Percentiles rank a stretch among this genome's conserved stretches.
phyloP scores from a whole-genome alignment of 75 land plant genomes.

The Picea sitchensis region DNA sequence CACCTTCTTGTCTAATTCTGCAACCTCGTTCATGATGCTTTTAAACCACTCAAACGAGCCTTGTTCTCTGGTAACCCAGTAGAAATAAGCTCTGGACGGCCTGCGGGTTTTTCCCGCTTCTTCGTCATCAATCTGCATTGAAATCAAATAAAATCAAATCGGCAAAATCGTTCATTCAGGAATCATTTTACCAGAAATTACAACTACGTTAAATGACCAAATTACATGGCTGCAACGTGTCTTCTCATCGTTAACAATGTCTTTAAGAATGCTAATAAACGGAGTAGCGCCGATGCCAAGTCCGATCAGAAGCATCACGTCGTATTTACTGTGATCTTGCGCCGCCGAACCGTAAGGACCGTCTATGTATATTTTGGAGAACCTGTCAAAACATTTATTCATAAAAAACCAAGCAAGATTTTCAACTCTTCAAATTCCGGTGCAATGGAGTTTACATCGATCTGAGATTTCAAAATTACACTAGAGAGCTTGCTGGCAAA shows the following conservation, averaged over 20 bases:
- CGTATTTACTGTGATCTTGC: conserved; percentile 38
- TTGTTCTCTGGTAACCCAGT: conserved; percentile 36
- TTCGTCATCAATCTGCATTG: not conserved
- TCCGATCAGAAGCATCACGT: conserved; percentile 39
- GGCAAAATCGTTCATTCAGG: not conserved
- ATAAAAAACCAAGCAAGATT: not conserved
- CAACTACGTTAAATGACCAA: not conserved
- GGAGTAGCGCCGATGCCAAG: conserved; percentile 50
- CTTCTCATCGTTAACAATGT: conserved; percentile 14
- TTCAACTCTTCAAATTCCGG: not conserved
- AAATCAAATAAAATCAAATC: not conserved
- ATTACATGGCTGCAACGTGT: conserved; percentile 1
- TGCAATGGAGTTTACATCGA: no score
- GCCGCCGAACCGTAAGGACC: conserved; percentile 48
- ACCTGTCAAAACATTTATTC: conserved; percentile 11
- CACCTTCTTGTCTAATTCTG: conserved; percentile 33
- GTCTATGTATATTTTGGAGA: conserved; percentile 32
- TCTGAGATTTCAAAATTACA: not conserved
- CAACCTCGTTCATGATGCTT: conserved; percentile 37
- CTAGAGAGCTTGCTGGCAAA: not conserved
- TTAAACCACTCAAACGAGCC: conserved; percentile 37
- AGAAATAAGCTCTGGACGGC: conserved; percentile 24
- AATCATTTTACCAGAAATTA: not conserved
- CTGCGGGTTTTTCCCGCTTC: conserved; percentile 1
- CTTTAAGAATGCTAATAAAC: conserved; percentile 28